Percentiles rank a stretch among this genome's conserved stretches.
Evolutionary conservation across 1,284 basidiomycete species (phyloP).

Genomic region (Porodaedalea pini): DNA sequence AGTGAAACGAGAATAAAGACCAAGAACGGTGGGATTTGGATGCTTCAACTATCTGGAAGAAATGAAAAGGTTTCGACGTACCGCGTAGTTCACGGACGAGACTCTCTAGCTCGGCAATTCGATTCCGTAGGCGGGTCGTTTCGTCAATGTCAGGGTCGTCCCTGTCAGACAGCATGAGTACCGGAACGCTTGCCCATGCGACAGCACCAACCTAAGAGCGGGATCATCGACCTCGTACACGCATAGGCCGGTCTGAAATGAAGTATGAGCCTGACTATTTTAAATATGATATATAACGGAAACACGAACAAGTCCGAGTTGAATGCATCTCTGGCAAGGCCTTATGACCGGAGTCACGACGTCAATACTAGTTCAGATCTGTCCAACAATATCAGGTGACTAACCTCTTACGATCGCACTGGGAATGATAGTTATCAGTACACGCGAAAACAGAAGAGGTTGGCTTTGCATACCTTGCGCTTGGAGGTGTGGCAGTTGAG

Average conservation of each 20-base stretch:
- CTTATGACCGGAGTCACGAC: conserved; percentile 29
- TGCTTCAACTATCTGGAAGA: not conserved
- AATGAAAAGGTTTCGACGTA: conserved; percentile 31
- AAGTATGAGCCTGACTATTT: conserved; percentile 8
- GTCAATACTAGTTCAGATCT: not conserved
- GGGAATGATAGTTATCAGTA: not conserved
- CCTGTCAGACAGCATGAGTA: conserved; percentile 37
- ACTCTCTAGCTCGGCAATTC: conserved; percentile 87
- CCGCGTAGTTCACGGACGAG: conserved; percentile 80
- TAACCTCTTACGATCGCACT: conserved; percentile 37
- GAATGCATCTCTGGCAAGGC: conserved; percentile 85
- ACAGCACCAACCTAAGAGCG: conserved; percentile 58
- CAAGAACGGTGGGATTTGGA: not conserved
- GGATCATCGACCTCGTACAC: conserved; percentile 92
- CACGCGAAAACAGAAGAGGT: not conserved
- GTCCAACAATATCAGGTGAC: not conserved
- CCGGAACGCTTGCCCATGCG: not conserved
- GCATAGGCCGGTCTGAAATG: conserved; percentile 75
- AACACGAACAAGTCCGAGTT: conserved; percentile 63
- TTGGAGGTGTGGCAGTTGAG: conserved; percentile 92
- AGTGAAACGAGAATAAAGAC: not conserved
- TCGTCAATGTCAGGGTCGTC: conserved; percentile 83
- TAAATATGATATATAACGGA: conserved; percentile 22
- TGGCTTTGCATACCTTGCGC: conserved; percentile 61
- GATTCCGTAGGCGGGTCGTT: conserved; percentile 73